These are phyloP conservation scores for Phytopythium aichiense DNA, from an alignment of 352 stramenopile genomes.

Conservation along the genomic window DNA sequence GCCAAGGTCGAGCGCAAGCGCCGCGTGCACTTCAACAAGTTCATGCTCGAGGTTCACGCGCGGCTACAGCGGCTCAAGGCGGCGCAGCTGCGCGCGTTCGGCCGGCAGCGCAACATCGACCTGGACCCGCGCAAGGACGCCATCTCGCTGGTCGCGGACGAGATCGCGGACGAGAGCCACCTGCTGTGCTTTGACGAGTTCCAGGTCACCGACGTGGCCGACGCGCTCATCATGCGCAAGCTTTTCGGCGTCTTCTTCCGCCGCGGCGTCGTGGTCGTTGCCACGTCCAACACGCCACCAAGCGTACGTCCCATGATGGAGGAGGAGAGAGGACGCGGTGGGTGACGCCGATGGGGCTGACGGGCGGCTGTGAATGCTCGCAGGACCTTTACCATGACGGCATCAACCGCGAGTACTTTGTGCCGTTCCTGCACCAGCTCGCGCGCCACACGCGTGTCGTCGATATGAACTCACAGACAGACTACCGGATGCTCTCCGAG, in stretches of 20 bases:
- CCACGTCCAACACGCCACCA: constrained; percentile 92
- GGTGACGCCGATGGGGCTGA: neutral
- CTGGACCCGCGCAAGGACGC: constrained; percentile 64
- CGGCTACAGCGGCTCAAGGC: constrained; percentile 91
- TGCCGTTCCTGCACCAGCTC: constrained; percentile 96
- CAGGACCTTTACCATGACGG: constrained; percentile 93
- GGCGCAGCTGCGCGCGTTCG: constrained; percentile 68
- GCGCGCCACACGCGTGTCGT: constrained; percentile 83
- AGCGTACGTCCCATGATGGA: constrained; percentile 17
- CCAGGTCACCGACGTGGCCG: constrained; percentile 96
- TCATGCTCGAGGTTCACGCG: constrained; percentile 95
- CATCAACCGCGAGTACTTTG: constrained; percentile 95
- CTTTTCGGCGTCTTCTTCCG: constrained; percentile 91
- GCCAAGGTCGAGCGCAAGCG: constrained; percentile 66
- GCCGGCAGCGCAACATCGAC: constrained; percentile 86
- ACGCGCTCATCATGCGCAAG: constrained; percentile 96
- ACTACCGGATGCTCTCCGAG: constrained; percentile 68
- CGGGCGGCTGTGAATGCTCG: constrained; percentile 8
- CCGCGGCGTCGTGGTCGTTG: constrained; percentile 90
- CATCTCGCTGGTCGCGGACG: constrained; percentile 73
- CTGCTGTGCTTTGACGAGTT: constrained; percentile 98
- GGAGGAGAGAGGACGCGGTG: neutral
- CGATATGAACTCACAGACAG: constrained; percentile 57
- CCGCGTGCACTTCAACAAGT: constrained; percentile 97
- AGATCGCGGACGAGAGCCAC: constrained; percentile 85